Conservation (phyloP, 345 rosid genomes). For the Lagerstroemia speciosa region DNA sequence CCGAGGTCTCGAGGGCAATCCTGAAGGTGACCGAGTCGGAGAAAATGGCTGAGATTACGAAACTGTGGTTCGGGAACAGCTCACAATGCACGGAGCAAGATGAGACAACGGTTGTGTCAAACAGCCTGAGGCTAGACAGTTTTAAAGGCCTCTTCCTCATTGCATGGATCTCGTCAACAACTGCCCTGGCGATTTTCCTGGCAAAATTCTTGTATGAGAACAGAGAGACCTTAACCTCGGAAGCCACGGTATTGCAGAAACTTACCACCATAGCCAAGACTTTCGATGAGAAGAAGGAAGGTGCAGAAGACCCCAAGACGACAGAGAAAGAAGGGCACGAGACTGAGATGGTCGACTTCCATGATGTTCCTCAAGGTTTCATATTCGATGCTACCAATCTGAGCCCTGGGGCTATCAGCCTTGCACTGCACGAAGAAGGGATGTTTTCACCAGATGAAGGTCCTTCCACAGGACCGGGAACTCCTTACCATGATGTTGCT, state of each 20-base stretch:
- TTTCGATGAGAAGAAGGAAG: slow-evolving; percentile 12
- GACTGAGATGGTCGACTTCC: neutral
- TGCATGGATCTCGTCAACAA: slow-evolving; percentile 6
- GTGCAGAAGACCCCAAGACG: neutral
- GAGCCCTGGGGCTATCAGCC: slow-evolving; percentile 9
- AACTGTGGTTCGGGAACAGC: slow-evolving; percentile 1
- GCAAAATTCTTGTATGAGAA: slow-evolving; percentile 4
- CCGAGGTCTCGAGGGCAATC: slow-evolving; percentile 15
- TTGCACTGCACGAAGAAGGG: slow-evolving; percentile 9
- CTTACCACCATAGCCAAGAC: slow-evolving; percentile 2
- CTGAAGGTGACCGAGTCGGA: slow-evolving; percentile 7
- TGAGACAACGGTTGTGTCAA: neutral
- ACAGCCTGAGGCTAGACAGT: slow-evolving; percentile 9
- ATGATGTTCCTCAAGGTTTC: slow-evolving; percentile 9
- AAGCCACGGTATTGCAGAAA: slow-evolving; percentile 4
- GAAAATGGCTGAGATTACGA: slow-evolving; percentile 5
- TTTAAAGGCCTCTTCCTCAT: slow-evolving; percentile 14
- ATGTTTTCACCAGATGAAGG: slow-evolving; percentile 1
- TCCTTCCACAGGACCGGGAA: neutral
- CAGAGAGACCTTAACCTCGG: neutral
- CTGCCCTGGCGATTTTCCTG: slow-evolving; percentile 4
- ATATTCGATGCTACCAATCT: neutral
- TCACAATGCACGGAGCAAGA: neutral
- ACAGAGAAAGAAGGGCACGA: neutral
- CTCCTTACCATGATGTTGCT: neutral